Base-by-base conservation (phyloP, 345 rosid species). In the Gossypioides kirkii region DNA sequence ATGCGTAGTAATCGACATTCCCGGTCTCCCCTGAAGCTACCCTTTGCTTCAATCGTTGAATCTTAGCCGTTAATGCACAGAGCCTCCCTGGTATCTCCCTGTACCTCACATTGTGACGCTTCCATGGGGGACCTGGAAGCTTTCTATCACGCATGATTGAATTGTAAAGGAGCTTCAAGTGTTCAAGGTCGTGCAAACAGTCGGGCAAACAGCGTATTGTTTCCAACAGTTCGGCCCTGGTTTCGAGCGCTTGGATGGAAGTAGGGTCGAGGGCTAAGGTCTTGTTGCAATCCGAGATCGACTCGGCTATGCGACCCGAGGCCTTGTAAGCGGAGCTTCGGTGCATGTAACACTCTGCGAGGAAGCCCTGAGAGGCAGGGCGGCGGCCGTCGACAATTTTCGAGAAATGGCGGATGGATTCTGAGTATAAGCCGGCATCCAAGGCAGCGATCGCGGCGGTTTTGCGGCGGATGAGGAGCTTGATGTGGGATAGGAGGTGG, bases 71-170 rank as follows among this genome's bases (percentile, higher is more conserved):
- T 68, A 95, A 82, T 0, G 89, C 87, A 26, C 95, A 90, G 22
- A 95, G 74, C 55, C 80, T 90, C 65, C 94, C 98, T 0, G 99
- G 98, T 63, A 95, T 91, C 42, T 95, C 99, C 28, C 94, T 80
- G 87, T 92, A 95, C 32, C 87, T 82, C 13, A 92, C 96, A 10
- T 88, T 79, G 77, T 91, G 97, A 9, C 88, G 84, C 81, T 95
- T 95, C 99, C 99, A 95, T 11, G 82, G 87, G 17, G 99, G 99
- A 42, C 99, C 99, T 0, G 96, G 99, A 9, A 95, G 96, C 77
- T 91, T 92, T 77, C 97, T 74, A 13, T 92, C 95, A 0, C 99
- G 87, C 64, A 92, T 69, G 74, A 95, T 89, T 8, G 99, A 84
- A 80, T 95, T 95, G 83, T 88, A 95, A 2, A 95, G 75, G 14